Base-by-base conservation (phyloP, 768 basidiomycete genomes). In the Russula sp. region DNA sequence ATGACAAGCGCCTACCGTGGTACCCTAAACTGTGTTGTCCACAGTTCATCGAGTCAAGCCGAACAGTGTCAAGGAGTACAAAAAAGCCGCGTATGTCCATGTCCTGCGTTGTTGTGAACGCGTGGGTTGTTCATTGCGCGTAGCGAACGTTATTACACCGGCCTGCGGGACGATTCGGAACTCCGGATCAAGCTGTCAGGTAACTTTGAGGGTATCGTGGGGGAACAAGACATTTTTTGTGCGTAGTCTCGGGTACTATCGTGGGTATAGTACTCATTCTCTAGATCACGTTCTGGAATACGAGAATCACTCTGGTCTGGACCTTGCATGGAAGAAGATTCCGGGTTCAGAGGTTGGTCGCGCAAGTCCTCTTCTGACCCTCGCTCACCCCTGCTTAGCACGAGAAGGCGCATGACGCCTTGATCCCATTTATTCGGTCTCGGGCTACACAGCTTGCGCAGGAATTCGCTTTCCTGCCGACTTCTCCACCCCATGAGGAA, bases 401-500 rank as follows among this genome's bases (percentile, higher is more conserved):
- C 67, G 73, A 77, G 58, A 76, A 83, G 47, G 80, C 86, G 52
- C 92, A 86, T 74, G 77, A 84, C 64, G 81, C 80, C 25, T 82
- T 98, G 77, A 79, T 92, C 13, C 95, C 94, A 6, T 82, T 83
- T 70, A 72, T 98, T 42, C 79, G 74, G 13, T 85, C 84, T 16
- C 84, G 95, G 45, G 79, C 85, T 35, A 80, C 81, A 16, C 93
- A 96, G 67, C 81, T 96, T 51, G 85, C 83, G 67, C 92, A 93
- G 71, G 96, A 99, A 72, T 99, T 99, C 74, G 92, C 91, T 1
- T 96, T 98, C 76, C 85, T 95, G 71, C 93, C 94, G 7, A 91
- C 93, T 1, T 82, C 90, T 20, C 93, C 94, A 38, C 94, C 95
- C 6, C 87, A 81, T 66, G 79, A 84, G 5, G 82, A 88, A 67